Evolutionary conservation across 371 early-diverging fungal species (phyloP).

Genomic region (Lichtheimia hyalospora): DNA sequence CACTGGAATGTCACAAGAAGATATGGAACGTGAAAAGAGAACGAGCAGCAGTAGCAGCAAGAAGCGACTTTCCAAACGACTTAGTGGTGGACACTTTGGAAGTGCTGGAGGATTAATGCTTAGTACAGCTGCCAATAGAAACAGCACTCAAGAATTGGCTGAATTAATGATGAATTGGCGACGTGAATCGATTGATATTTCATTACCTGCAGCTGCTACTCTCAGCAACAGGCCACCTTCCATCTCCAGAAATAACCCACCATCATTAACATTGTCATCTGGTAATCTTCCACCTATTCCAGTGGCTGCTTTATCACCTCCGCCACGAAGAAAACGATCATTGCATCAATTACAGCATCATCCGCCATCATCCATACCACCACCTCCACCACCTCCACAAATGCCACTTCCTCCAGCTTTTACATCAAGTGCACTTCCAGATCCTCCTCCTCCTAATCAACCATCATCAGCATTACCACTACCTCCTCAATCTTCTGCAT

Average conservation of each 20-base stretch:
- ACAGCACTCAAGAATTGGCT: too few relatives aligned
- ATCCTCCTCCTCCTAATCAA: not conserved
- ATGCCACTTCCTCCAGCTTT: not conserved
- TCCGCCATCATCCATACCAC: not conserved
- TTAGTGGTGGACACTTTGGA: constrained; percentile 50
- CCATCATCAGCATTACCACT: constrained; percentile 1
- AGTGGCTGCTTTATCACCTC: too few relatives aligned
- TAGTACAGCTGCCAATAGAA: constrained; percentile 21
- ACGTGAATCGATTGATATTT: too few relatives aligned
- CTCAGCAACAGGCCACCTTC: too few relatives aligned
- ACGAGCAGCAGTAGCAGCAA: constrained; percentile 9
- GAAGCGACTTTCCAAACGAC: constrained; percentile 31
- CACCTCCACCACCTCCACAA: constrained; percentile 7
- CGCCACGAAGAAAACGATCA: not conserved
- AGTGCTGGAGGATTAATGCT: constrained; percentile 48
- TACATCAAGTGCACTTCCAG: not conserved
- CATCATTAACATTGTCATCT: too few relatives aligned
- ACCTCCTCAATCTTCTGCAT: not conserved
- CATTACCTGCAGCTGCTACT: too few relatives aligned
- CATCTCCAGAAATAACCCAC: too few relatives aligned
- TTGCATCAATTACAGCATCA: not conserved
- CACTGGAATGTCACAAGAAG: constrained; percentile 30
- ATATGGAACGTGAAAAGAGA: constrained; percentile 33
- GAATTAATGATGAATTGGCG: too few relatives aligned
- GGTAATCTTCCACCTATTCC: too few relatives aligned